Evolutionary conservation across 1,284 basidiomycete genomes (phyloP), one percentile per base, ranked within the genome.

Genomic region (Taiwanofungus camphoratus): DNA sequence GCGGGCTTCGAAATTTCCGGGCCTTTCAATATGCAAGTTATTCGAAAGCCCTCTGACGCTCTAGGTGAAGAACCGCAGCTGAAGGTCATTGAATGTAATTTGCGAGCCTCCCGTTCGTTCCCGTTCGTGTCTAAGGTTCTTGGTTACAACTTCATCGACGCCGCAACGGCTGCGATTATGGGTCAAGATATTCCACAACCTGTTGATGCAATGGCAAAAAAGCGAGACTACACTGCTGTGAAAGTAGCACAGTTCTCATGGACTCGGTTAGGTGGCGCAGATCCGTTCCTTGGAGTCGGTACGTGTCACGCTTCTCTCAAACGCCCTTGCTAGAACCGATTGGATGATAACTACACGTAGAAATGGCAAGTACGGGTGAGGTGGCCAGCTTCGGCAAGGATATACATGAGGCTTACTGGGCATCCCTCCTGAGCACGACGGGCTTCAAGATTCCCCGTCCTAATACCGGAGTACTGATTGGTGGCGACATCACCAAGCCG

Each of bases 21-120:
- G 26, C 96, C 96, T 5, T 99, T 85, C 82, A 99, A 99, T 69
- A 99, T 99, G 93, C 96, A 99, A 68, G 81, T 99, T 65, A 99
- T 99, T 68, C 83, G 89, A 60, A 92, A 94, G 67, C 77, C 82
- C 2, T 65, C 77, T 7, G 70, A 69, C 20, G 68, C 66, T 11
- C 58, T 63, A 21, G 76, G 74, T 39, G 70, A 79, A 46, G 74
- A 84, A 44, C 74, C 86, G 6, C 73, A 79, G 48, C 79, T 99
- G 57, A 99, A 97, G 75, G 95, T 99, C 52, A 99, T 99, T 53
- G 95, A 99, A 69, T 99, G 96, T 68, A 99, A 99, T 69, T 73
- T 99, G 41, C 91, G 96, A 54, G 96, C 96, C 20, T 96, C 93
- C 35, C 84, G 96, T 34, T 96, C 92, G 36, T 99, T 98, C 88